A percentile compares a stretch with the other conserved stretches of the same genome.
phyloP scores from a whole-genome alignment of 805 yeast genomes.

The Candida nanaspora region DNA sequence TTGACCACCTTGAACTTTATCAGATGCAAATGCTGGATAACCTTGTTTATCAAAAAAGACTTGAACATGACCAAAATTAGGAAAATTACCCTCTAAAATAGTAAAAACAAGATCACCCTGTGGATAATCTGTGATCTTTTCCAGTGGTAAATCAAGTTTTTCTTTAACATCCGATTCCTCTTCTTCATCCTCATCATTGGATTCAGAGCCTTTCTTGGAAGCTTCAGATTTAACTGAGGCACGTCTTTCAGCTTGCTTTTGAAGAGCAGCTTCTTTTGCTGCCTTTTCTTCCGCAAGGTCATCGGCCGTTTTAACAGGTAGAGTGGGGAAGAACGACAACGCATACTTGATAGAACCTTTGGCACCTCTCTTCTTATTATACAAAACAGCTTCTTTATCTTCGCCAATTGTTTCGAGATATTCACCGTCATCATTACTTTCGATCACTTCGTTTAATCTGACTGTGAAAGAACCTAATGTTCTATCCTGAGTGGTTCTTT shows the following conservation, averaged over 20 bases:
- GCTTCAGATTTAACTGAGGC: conserved; percentile 8
- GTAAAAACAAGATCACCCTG: conserved; percentile 75
- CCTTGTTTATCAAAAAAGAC: conserved; percentile 72
- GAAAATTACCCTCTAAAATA: conserved; percentile 50
- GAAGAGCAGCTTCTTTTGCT: conserved; percentile 26
- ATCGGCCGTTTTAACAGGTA: conserved; percentile 71
- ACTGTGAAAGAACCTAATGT: conserved; percentile 79
- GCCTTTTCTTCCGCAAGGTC: conserved; percentile 52
- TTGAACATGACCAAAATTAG: conserved; percentile 60
- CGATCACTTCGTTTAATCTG: conserved; percentile 58
- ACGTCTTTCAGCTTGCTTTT: conserved; percentile 17
- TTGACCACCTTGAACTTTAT: conserved; percentile 39
- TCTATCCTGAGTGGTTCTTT: conserved; percentile 71
- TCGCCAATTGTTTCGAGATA: conserved; percentile 54
- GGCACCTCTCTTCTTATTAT: conserved; percentile 65
- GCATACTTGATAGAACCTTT: conserved; percentile 74
- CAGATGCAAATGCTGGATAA: conserved; percentile 53
- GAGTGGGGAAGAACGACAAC: conserved; percentile 75
- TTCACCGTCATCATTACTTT: conserved; percentile 56
- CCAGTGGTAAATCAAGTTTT: conserved; percentile 47
- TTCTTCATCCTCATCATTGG: conserved; percentile 28
- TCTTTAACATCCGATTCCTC: conserved; percentile 30
- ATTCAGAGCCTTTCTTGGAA: no score
- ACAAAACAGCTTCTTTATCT: conserved; percentile 53
- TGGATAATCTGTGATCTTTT: conserved; percentile 48